Evolutionary conservation across 169 alveolate genomes (phyloP).

Genomic region (Cyclospora cayetanensis): DNA sequence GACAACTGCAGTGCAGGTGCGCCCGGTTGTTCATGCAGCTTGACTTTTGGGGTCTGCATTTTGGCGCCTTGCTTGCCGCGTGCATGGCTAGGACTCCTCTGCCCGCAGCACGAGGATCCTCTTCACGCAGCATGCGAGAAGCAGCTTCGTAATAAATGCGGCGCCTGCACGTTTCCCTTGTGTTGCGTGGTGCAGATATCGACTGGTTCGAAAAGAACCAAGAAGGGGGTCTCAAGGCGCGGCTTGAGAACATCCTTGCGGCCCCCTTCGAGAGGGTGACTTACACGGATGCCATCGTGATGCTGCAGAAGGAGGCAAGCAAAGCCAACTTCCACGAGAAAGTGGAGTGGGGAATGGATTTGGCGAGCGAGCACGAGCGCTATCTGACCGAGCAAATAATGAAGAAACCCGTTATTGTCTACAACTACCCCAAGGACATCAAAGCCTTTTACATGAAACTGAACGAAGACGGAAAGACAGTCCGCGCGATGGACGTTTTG

Average conservation of each 20-base stretch:
- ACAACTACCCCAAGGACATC: slow-evolving; percentile 97
- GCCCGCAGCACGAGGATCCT: too few relatives aligned
- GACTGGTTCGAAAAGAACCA: slow-evolving; percentile 73
- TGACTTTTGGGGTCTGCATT: too few relatives aligned
- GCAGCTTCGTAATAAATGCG: too few relatives aligned
- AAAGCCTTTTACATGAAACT: slow-evolving; percentile 75
- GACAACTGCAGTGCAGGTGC: slow-evolving; percentile 88
- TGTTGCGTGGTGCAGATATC: slow-evolving; percentile 70
- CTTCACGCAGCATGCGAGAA: too few relatives aligned
- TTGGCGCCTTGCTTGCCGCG: too few relatives aligned
- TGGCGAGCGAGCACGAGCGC: slow-evolving; percentile 98
- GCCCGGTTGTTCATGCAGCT: too few relatives aligned
- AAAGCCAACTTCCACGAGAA: slow-evolving; percentile 68
- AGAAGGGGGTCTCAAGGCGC: slow-evolving; percentile 90
- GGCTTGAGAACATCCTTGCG: slow-evolving; percentile 80
- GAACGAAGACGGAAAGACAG: slow-evolving; percentile 91
- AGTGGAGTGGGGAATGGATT: slow-evolving; percentile 96
- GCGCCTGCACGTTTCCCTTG: too few relatives aligned
- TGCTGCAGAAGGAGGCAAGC: slow-evolving; percentile 73
- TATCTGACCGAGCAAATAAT: slow-evolving; percentile 94
- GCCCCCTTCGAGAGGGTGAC: slow-evolving; percentile 95
- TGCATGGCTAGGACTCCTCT: too few relatives aligned
- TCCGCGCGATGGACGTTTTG: slow-evolving; percentile 96
- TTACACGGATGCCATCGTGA: slow-evolving; percentile 95
- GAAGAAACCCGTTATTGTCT: slow-evolving; percentile 97